phyloP scores from a whole-genome alignment of 208 protist genomes.

The Herpetomonas muscarum region DNA sequence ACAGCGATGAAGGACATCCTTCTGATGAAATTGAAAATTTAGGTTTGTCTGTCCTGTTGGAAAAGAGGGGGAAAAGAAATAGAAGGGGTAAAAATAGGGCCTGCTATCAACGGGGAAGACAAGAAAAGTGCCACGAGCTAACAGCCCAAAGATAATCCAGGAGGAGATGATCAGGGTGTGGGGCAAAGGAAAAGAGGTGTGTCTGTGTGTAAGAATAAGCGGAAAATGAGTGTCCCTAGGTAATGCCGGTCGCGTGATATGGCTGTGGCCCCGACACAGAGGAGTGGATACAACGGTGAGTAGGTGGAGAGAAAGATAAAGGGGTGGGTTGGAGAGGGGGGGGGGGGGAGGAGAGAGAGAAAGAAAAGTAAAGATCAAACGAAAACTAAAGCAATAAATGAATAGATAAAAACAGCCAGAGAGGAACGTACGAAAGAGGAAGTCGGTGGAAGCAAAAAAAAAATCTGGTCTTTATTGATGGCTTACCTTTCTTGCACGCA shows the following conservation, averaged over 20 bases:
- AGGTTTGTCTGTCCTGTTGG: too few relatives aligned
- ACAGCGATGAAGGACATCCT: conserved; percentile 64
- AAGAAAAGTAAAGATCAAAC: conserved; percentile 5
- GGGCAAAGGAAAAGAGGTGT: neutral
- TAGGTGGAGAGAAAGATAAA: neutral
- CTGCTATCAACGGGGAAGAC: neutral
- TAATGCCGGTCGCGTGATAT: too few relatives aligned
- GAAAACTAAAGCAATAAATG: neutral
- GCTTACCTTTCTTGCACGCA: too few relatives aligned
- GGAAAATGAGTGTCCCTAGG: too few relatives aligned
- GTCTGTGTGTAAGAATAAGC: conserved; percentile 1
- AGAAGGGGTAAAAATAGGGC: neutral
- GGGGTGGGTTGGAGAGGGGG: neutral
- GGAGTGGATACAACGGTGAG: too few relatives aligned
- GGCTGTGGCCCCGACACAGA: too few relatives aligned
- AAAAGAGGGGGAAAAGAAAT: neutral
- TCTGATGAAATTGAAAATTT: too few relatives aligned
- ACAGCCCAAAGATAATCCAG: conserved; percentile 3
- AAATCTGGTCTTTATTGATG: conserved; percentile 4
- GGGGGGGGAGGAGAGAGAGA: neutral
- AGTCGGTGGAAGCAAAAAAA: conserved; percentile 2
- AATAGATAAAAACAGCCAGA: neutral
- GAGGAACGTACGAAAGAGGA: neutral
- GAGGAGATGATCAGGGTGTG: neutral
- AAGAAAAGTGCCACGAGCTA: conserved; percentile 6